Evolutionary conservation across 208 protist species (phyloP).

Genomic region (Acanthamoeba lenticulata): DNA sequence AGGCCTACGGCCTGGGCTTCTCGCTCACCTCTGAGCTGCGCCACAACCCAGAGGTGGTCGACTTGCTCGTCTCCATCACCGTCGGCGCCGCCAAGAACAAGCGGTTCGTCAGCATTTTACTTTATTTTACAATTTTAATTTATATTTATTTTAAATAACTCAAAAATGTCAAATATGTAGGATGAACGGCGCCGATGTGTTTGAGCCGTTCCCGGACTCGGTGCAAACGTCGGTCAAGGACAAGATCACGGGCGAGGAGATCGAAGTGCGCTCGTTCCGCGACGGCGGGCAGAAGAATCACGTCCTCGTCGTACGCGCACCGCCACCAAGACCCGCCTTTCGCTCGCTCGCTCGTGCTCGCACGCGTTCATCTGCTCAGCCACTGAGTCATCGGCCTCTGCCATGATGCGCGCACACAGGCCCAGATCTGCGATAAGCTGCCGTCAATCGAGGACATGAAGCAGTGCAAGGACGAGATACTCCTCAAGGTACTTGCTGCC

Average conservation of each 20-base stretch:
- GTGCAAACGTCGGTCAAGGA: neutral
- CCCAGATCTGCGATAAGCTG: neutral
- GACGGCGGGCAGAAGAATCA: neutral
- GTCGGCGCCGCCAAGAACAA: conserved; percentile 25
- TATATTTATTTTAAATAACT: no score
- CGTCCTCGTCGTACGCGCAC: neutral
- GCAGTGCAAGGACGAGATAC: neutral
- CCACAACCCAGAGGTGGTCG: neutral
- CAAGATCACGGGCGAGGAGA: neutral
- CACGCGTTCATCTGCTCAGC: neutral
- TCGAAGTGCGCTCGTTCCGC: neutral
- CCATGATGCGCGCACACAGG: neutral
- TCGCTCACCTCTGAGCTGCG: conserved; percentile 6
- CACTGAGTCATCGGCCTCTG: no score
- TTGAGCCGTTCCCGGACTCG: conserved; percentile 1
- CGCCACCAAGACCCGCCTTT: neutral
- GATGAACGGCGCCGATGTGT: neutral
- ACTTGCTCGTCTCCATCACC: neutral
- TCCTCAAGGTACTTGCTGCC: neutral
- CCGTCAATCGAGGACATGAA: conserved; percentile 2
- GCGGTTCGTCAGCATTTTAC: no score
- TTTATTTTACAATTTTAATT: no score
- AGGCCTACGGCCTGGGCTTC: conserved; percentile 32
- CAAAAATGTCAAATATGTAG: no score
- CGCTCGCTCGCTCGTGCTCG: neutral